Conservation (phyloP, 352 stramenopile genomes). For the Phytophthora constricta region DNA sequence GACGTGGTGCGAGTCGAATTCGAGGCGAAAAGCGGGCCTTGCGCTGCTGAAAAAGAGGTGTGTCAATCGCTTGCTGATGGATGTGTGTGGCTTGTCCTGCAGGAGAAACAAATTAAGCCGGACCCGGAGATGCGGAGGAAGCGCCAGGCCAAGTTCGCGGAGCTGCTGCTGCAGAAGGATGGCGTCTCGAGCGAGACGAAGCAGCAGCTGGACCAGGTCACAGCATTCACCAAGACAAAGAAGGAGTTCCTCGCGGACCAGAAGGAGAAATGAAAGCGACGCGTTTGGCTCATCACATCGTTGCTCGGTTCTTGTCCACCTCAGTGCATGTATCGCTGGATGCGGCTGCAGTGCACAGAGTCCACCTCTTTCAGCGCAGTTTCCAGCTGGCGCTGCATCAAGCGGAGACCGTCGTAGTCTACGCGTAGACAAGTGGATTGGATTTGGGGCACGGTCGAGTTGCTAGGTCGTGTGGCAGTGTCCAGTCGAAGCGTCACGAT, state of each 20-base stretch:
- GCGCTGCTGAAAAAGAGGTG: background rate
- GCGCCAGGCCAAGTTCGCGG: conserved; percentile 76
- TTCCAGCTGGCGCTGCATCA: conserved; percentile 72
- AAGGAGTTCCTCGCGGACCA: conserved; percentile 37
- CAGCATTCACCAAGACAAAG: conserved; percentile 65
- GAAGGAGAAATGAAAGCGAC: conserved; percentile 29
- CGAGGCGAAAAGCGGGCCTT: no score
- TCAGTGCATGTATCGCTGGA: conserved; percentile 79
- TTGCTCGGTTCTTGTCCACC: background rate
- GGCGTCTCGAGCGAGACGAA: conserved; percentile 66
- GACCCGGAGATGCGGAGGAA: conserved; percentile 66
- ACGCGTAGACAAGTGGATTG: conserved; percentile 61
- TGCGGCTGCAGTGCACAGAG: conserved; percentile 71
- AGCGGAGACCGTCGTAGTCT: conserved; percentile 69
- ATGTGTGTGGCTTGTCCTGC: conserved; percentile 1
- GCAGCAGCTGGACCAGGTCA: conserved; percentile 81
- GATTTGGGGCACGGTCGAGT: conserved; percentile 24
- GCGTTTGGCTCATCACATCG: background rate
- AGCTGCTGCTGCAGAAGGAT: conserved; percentile 67
- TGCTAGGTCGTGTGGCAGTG: conserved; percentile 36
- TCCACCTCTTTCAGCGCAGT: conserved; percentile 71
- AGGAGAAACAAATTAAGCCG: conserved; percentile 77
- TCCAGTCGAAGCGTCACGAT: conserved; percentile 75
- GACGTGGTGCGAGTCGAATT: conserved; percentile 62
- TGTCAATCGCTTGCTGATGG: conserved; percentile 4